Conservation (phyloP, 2,329 filamentous ascomycete genomes). For the Nectriaceae sp. region DNA sequence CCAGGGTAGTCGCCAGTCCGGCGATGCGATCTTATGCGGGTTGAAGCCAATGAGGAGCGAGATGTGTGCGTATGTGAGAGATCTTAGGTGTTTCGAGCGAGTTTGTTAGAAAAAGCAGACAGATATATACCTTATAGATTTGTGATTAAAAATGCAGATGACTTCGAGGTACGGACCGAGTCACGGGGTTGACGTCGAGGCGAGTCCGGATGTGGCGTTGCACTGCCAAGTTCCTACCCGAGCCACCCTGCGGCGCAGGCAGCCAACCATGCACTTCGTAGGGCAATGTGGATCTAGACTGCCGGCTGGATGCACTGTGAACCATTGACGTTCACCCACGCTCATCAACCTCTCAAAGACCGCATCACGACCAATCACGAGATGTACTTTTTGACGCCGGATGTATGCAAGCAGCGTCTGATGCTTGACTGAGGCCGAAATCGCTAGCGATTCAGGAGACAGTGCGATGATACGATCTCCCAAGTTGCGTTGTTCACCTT, state of each 20-base stretch:
- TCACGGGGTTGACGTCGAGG: constrained; percentile 26
- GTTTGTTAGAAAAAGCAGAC: no score
- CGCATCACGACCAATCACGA: background rate
- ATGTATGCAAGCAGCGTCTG: background rate
- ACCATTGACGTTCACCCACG: background rate
- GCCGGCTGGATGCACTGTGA: background rate
- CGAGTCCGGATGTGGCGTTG: constrained; percentile 24
- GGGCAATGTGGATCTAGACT: background rate
- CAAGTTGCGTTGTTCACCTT: no score
- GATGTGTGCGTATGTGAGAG: no score
- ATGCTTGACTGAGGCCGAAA: background rate
- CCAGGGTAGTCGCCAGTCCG: background rate
- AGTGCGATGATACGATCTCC: background rate
- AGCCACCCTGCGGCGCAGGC: constrained; percentile 27
- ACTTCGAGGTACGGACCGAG: constrained; percentile 24
- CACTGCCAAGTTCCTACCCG: background rate
- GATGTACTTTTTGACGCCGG: background rate
- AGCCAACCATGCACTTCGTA: constrained; percentile 18
- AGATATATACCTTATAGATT: background rate
- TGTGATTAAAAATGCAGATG: constrained; percentile 22
- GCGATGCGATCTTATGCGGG: background rate
- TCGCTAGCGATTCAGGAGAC: background rate
- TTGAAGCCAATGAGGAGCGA: background rate
- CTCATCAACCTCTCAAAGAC: background rate
- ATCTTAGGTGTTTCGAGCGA: no score